These are phyloP conservation scores for Coniochaeta ligniaria DNA, from an alignment of 2,329 filamentous ascomycete species.

Conservation along the genomic window DNA sequence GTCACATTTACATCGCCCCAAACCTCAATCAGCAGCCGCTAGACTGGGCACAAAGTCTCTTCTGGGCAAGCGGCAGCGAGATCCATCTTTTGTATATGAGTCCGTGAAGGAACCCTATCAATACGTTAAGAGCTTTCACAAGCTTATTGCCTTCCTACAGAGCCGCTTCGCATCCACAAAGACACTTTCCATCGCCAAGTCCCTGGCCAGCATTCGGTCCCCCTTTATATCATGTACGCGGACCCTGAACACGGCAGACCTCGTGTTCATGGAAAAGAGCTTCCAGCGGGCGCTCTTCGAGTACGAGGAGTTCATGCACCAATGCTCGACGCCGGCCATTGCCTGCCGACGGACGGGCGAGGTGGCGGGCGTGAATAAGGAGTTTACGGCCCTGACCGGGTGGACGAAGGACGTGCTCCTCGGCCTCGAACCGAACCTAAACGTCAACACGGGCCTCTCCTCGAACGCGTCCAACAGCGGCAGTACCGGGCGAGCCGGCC, in stretches of 20 bases:
- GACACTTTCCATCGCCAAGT: slow-evolving; percentile 75
- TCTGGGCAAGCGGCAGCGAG: slow-evolving; percentile 53
- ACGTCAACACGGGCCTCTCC: slow-evolving; percentile 63
- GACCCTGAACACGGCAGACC: slow-evolving; percentile 78
- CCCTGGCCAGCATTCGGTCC: slow-evolving; percentile 81
- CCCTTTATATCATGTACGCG: slow-evolving; percentile 89
- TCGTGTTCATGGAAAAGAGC: slow-evolving; percentile 97
- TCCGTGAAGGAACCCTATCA: slow-evolving; percentile 86
- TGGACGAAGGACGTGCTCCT: slow-evolving; percentile 89
- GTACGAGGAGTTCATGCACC: slow-evolving; percentile 86
- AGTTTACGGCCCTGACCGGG: slow-evolving; percentile 91
- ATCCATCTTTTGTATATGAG: slow-evolving; percentile 82
- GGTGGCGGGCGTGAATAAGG: slow-evolving; percentile 90
- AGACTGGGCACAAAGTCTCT: slow-evolving; percentile 39
- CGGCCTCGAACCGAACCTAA: slow-evolving; percentile 80
- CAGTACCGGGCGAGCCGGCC: slow-evolving; percentile 31
- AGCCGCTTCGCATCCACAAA: slow-evolving; percentile 72
- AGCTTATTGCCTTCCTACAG: slow-evolving; percentile 72
- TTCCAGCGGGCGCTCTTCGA: slow-evolving; percentile 90
- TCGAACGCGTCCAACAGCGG: slow-evolving; percentile 35
- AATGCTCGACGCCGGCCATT: slow-evolving; percentile 83
- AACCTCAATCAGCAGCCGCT: slow-evolving; percentile 33
- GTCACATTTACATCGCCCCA: slow-evolving; percentile 26
- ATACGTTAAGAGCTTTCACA: slow-evolving; percentile 86
- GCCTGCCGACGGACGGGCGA: slow-evolving; percentile 90